Percentiles rank a stretch among this genome's conserved stretches.
Evolutionary conservation across 352 stramenopile genomes (phyloP).

Genomic region (Elongisporangium anandrum): DNA sequence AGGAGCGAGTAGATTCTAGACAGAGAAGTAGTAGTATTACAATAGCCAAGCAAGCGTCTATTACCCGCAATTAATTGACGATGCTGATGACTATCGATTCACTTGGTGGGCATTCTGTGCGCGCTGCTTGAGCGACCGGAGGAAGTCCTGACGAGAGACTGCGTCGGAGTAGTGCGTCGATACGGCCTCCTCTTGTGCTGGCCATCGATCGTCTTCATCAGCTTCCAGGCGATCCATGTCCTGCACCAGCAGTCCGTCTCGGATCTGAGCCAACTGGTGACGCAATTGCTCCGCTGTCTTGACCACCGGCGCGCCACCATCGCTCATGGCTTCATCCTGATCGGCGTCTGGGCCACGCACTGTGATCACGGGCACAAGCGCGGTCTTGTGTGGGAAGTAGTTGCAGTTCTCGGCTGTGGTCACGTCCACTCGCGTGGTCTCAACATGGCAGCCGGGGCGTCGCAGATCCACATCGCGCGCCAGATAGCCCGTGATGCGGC

Average conservation of each 20-base stretch:
- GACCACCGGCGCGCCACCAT: background rate
- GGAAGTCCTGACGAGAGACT: constrained; percentile 15
- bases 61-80: too few relatives aligned
- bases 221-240: constrained; percentile 15
- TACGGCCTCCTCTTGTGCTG: background rate
- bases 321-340: background rate
- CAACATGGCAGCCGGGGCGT: constrained; percentile 34
- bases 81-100: background rate
- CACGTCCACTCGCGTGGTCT: constrained; percentile 27
- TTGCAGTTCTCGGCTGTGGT: constrained; percentile 36
- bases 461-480: constrained; percentile 43
- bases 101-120: background rate
- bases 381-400: constrained; percentile 61
- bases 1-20: background rate
- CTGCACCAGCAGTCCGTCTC: constrained; percentile 21
- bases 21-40: background rate
- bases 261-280: constrained; percentile 14
- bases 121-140: constrained; percentile 12
- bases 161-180: constrained; percentile 20
- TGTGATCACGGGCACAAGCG: constrained; percentile 61
- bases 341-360: constrained; percentile 27
- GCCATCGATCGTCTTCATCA: background rate
- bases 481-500: constrained; percentile 63
- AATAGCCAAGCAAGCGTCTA: background rate
- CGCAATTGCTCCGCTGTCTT: constrained; percentile 5